These are phyloP conservation scores for Polytolypa hystricis DNA, from an alignment of 2,329 filamentous ascomycete species.

Conservation along the genomic window DNA sequence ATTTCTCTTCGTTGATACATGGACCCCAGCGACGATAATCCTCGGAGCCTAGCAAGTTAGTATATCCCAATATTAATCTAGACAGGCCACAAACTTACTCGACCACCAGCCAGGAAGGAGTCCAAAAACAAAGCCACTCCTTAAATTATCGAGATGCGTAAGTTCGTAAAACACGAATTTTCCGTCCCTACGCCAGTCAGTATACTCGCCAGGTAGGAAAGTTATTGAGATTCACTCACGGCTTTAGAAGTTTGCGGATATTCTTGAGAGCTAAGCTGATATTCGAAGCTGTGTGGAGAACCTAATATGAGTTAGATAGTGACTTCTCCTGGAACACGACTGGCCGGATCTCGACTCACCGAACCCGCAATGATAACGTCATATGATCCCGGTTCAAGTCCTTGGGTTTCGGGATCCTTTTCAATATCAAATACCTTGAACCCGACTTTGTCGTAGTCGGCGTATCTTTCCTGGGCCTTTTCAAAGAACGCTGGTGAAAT, in stretches of 20 bases:
- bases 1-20: constrained; percentile 10
- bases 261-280: constrained; percentile 2
- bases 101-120: constrained; percentile 25
- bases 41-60: constrained; percentile 12
- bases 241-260: constrained; percentile 10
- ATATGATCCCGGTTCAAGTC: constrained; percentile 3
- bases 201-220: too few species aligned
- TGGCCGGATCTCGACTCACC: too few species aligned
- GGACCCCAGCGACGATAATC: constrained; percentile 11
- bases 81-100: constrained; percentile 13
- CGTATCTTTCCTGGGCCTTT: constrained; percentile 4
- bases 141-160: neutral
- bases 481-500: constrained; percentile 12
- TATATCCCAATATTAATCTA: too few species aligned
- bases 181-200: too few species aligned
- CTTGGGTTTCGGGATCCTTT: constrained; percentile 3
- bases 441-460: neutral
- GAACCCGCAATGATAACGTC: constrained; percentile 1
- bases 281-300: neutral
- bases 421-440: constrained; percentile 10
- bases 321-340: too few species aligned
- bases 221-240: too few species aligned
- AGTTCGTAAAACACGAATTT: constrained; percentile 11
- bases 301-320: too few species aligned
- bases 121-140: constrained; percentile 16